phyloP scores from a whole-genome alignment of 345 rosid genomes.

The Brassica incana region DNA sequence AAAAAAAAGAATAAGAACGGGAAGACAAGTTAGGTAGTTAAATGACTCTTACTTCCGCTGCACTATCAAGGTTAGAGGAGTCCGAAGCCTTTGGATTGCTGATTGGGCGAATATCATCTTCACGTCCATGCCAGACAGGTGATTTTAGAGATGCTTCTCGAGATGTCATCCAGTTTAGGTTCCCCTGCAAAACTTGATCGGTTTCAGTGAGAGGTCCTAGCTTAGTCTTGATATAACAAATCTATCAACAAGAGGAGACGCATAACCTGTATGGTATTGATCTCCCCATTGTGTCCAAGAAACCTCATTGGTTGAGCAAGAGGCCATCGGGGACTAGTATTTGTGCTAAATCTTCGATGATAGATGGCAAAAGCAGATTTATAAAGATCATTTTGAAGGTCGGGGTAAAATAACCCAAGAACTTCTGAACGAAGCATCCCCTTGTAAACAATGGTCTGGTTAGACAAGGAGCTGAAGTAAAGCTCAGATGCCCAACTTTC shows the following conservation, averaged over 20 bases:
- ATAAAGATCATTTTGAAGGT: constrained; percentile 77
- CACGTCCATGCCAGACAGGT: constrained; percentile 95
- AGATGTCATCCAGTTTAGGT: constrained; percentile 99
- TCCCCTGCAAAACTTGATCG: constrained; percentile 60
- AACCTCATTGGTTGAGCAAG: constrained; percentile 99
- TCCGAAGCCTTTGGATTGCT: constrained; percentile 96
- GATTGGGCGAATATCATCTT: constrained; percentile 92
- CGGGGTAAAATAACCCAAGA: constrained; percentile 84
- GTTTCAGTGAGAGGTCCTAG: constrained; percentile 24
- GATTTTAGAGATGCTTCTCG: constrained; percentile 86
- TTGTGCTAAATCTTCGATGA: constrained; percentile 96
- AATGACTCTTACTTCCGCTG: constrained; percentile 79
- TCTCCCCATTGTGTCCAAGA: constrained; percentile 99
- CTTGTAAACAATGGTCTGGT: constrained; percentile 93
- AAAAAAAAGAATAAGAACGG: constrained; percentile 6
- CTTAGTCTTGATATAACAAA: constrained; percentile 20
- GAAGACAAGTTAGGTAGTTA: constrained; percentile 3
- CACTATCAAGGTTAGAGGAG: constrained; percentile 94
- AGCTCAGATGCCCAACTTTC: constrained; percentile 87
- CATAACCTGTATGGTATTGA: constrained; percentile 94
- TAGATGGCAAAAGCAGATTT: constrained; percentile 91
- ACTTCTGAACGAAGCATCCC: constrained; percentile 99
- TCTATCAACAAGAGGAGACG: constrained; percentile 19
- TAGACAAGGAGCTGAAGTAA: constrained; percentile 92
- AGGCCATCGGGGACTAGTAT: constrained; percentile 99